Conservation (phyloP, 345 rosid genomes). For the Murraya koenigii region DNA sequence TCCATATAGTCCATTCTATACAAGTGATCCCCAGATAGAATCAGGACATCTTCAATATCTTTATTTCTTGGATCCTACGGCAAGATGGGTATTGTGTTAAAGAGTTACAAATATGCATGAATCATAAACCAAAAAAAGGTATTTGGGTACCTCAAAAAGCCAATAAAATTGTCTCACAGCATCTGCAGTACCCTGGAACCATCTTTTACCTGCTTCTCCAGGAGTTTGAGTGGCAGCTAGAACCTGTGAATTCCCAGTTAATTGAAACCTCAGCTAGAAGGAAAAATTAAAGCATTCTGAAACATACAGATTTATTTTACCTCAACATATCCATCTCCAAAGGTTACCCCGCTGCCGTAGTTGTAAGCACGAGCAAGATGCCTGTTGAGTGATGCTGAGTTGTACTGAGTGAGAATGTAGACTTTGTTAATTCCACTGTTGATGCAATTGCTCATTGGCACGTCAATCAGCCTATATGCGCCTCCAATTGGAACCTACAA, state of each 20-base stretch:
- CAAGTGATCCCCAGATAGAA: constrained; percentile 92
- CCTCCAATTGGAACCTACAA: constrained; percentile 88
- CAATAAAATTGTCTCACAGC: constrained; percentile 95
- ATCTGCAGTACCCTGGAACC: constrained; percentile 99
- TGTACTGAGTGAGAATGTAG: constrained; percentile 90
- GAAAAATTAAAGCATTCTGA: neutral
- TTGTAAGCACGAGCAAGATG: constrained; percentile 89
- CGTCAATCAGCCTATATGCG: constrained; percentile 91
- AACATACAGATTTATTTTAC: constrained; percentile 20
- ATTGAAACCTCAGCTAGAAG: neutral
- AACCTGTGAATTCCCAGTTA: constrained; percentile 37
- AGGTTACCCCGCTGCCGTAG: constrained; percentile 61
- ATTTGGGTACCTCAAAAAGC: constrained; percentile 81
- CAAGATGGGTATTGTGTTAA: neutral
- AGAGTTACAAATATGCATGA: too few relatives aligned
- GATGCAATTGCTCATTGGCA: constrained; percentile 99
- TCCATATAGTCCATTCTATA: constrained; percentile 97
- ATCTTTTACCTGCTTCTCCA: constrained; percentile 82
- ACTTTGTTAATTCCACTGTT: constrained; percentile 93
- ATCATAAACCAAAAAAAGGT: too few relatives aligned
- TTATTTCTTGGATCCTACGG: constrained; percentile 67
- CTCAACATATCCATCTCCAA: constrained; percentile 91
- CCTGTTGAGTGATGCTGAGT: constrained; percentile 87
- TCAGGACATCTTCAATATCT: constrained; percentile 85
- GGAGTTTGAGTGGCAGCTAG: constrained; percentile 97